A percentile compares a stretch with the other conserved stretches of the same genome.
Evolutionary conservation across 495 filamentous ascomycete species (phyloP).

Genomic region (Cercophora scortea): DNA sequence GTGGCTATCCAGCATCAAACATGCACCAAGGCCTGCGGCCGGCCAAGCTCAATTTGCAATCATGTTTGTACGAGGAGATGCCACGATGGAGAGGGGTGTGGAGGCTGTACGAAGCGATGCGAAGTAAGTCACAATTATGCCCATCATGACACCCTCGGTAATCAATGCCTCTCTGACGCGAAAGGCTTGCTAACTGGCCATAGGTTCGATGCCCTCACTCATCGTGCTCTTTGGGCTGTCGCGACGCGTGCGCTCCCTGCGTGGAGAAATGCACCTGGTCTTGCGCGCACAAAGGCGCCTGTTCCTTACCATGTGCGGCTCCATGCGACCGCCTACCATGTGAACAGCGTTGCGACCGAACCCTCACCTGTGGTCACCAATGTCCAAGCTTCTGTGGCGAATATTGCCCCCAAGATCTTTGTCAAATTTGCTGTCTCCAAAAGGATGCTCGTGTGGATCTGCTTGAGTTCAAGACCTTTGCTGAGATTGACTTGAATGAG

Average conservation of each 20-base stretch:
- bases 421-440: conserved; percentile 45
- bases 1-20: conserved; percentile 28
- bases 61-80: conserved; percentile 36
- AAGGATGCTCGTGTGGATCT: conserved; percentile 26
- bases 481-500: conserved; percentile 13
- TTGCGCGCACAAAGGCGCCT: conserved; percentile 44
- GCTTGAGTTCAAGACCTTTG: conserved; percentile 14
- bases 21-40: conserved; percentile 47
- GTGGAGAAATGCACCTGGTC: conserved; percentile 45
- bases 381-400: conserved; percentile 56
- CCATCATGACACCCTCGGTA: neutral
- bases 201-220: conserved; percentile 41
- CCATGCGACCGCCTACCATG: conserved; percentile 66
- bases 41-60: conserved; percentile 47
- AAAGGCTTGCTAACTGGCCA: neutral
- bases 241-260: conserved; percentile 60
- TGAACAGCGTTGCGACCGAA: conserved; percentile 49
- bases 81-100: conserved; percentile 36
- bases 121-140: neutral
- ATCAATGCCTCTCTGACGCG: neutral
- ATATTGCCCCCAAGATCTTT: conserved; percentile 48
- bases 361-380: conserved; percentile 56
- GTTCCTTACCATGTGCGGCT: conserved; percentile 62
- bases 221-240: conserved; percentile 47
- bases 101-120: conserved; percentile 38